Evolutionary conservation across 805 yeast genomes (phyloP), one percentile per base, ranked within the genome.

Genomic region (Metschnikowia cubensis): DNA sequence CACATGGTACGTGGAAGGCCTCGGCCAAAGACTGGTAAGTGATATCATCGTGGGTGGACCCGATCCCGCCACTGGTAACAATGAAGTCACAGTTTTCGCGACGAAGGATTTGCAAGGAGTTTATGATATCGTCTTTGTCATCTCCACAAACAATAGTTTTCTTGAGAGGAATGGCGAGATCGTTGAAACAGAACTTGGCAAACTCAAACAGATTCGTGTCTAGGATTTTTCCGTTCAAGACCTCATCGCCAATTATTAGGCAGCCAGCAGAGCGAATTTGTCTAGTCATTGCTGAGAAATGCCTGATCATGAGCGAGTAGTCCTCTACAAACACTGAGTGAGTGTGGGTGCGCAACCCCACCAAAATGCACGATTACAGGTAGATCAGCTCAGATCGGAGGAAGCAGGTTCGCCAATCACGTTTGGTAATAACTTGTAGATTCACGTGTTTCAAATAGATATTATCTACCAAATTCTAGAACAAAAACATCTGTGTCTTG

Each of bases 11-110:
- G 1, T 66, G 66, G 55, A 74, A 89, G 6, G 87, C 85, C 55
- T 76, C 77, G 1, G 92, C 88, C n/a, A 89, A 64, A 1, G 87
- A 74, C 47, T 80, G 82, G 64, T 89, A 89, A 0, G 96, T 89
- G 52, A 89, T 85, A 63, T 89, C 97, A 62, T 89, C 96, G 59
- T 89, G 96, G 0, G 96, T 89, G 4, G 96, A 87, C 0, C 97
- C 97, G 51, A 89, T 87, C 1, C 76, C 84, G 32, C 88, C 86
- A 48, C 85, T 76, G 0, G 95, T 87, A 20, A 87, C 79, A 6
- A 87, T 76, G 40, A 87, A 76, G 60, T 86, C 89, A 57, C 81
- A 83, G 40, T 73, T 68, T n/a, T 72, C 64, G 35, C 65, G 58
- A 2, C 63, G 57, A n/a, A 80, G 70, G 41, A 84, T 66, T 10